These are phyloP conservation scores for Colletotrichum lupini DNA, from an alignment of 2,329 filamentous ascomycete species.

Conservation along the genomic window DNA sequence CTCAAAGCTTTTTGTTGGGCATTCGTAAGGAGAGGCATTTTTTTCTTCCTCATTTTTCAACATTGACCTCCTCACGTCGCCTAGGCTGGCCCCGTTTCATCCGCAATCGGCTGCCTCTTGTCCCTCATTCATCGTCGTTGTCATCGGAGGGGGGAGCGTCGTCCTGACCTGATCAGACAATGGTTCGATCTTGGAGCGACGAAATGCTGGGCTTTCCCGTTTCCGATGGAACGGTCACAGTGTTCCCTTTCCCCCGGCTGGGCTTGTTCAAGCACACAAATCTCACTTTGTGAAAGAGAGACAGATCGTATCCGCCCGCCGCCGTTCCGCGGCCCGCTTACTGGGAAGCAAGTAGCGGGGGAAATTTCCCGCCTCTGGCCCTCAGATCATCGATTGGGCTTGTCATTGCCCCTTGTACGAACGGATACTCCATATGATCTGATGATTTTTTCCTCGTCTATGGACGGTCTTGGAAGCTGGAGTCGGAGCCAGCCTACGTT, in stretches of 20 bases:
- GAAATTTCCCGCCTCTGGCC: background rate
- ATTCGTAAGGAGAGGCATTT: background rate
- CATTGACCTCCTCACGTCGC: slow-evolving; percentile 2
- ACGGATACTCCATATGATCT: slow-evolving; percentile 6
- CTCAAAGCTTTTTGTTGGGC: slow-evolving; percentile 10
- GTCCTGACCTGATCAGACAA: slow-evolving; percentile 5
- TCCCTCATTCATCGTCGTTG: background rate
- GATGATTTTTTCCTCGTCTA: background rate
- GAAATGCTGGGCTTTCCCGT: background rate
- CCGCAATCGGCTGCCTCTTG: background rate
- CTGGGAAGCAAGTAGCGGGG: background rate
- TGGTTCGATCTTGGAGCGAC: slow-evolving; percentile 23
- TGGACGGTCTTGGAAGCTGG: background rate
- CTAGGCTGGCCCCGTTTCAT: slow-evolving; percentile 3
- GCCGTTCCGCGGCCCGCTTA: slow-evolving; percentile 20
- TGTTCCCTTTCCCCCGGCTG: background rate
- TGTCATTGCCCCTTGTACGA: background rate
- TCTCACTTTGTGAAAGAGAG: slow-evolving; percentile 1
- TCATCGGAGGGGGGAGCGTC: background rate
- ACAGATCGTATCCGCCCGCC: slow-evolving; percentile 26
- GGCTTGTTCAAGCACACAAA: background rate
- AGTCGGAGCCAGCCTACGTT: background rate
- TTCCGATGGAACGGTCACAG: slow-evolving; percentile 8
- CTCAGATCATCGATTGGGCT: background rate
- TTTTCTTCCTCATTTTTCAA: background rate